These are phyloP conservation scores for Aspergillus sp. DNA, from an alignment of 2,329 filamentous ascomycete species.

Conservation along the genomic window DNA sequence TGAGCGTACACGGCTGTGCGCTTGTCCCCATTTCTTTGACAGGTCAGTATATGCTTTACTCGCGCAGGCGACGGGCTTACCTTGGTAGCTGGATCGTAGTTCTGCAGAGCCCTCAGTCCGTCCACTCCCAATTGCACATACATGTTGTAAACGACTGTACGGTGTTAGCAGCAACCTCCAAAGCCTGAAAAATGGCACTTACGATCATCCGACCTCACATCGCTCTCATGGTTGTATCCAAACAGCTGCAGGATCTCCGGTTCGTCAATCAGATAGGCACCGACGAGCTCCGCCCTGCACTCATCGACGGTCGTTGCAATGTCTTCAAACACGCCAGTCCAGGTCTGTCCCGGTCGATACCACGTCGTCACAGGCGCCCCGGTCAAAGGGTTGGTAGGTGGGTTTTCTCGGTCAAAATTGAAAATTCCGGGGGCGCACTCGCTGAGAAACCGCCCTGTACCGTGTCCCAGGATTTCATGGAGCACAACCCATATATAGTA, in stretches of 20 bases:
- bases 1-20: slow-evolving; percentile 15
- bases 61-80: slow-evolving; percentile 30
- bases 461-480: slow-evolving; percentile 63
- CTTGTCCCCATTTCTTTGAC: slow-evolving; percentile 16
- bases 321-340: slow-evolving; percentile 60
- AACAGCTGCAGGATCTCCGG: slow-evolving; percentile 44
- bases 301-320: slow-evolving; percentile 63
- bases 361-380: slow-evolving; percentile 48
- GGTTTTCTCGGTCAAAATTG: slow-evolving; percentile 56
- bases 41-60: not conserved
- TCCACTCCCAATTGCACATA: slow-evolving; percentile 45
- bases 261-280: slow-evolving; percentile 46
- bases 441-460: slow-evolving; percentile 61
- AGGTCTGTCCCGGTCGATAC: slow-evolving; percentile 65
- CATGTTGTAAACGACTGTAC: slow-evolving; percentile 40
- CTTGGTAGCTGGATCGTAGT: slow-evolving; percentile 39
- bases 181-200: not conserved
- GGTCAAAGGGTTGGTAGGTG: slow-evolving; percentile 57
- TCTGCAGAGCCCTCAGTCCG: slow-evolving; percentile 39
- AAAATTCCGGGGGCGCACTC: slow-evolving; percentile 46
- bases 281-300: slow-evolving; percentile 45
- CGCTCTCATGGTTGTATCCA: slow-evolving; percentile 16
- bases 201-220: slow-evolving; percentile 13
- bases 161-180: slow-evolving; percentile 17
- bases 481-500: slow-evolving; percentile 31